A percentile compares a stretch with the other conserved stretches of the same genome.
Evolutionary conservation across 176 grass and related monocot species (phyloP).

Genomic region (Ensete ventricosum): DNA sequence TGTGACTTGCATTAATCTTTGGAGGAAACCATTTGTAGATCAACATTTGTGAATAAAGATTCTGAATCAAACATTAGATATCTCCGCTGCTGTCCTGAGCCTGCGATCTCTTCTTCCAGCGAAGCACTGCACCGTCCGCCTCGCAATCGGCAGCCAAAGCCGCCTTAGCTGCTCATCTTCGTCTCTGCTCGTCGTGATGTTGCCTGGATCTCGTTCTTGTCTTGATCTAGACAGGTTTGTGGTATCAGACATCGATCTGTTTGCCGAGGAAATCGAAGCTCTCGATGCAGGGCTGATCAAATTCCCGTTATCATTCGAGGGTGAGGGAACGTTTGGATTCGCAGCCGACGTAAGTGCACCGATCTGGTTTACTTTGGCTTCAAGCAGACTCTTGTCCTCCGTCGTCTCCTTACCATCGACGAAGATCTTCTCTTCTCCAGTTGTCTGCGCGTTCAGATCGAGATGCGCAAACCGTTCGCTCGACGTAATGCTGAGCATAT

Average conservation of each 20-base stretch:
- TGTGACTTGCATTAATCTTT: too few species aligned
- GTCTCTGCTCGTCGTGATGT: not conserved
- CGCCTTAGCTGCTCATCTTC: slow-evolving; percentile 35
- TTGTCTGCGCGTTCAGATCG: not conserved
- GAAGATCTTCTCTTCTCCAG: not conserved
- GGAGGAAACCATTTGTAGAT: too few species aligned
- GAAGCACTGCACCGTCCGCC: slow-evolving; percentile 66
- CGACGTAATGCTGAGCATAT: slow-evolving; percentile 27
- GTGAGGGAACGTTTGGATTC: too few species aligned
- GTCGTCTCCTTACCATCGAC: slow-evolving; percentile 9
- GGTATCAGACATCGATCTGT: slow-evolving; percentile 73
- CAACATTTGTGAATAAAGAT: not conserved
- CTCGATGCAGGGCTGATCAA: not conserved
- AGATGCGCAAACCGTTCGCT: slow-evolving; percentile 12
- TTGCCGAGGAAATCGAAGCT: slow-evolving; percentile 27
- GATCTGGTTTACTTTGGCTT: not conserved
- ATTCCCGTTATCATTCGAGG: too few species aligned
- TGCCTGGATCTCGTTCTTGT: slow-evolving; percentile 2
- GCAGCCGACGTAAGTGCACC: not conserved
- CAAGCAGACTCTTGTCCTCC: slow-evolving; percentile 41
- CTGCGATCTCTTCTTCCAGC: slow-evolving; percentile 14
- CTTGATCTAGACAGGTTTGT: slow-evolving; percentile 45
- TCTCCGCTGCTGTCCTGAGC: not conserved
- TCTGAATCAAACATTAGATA: not conserved
- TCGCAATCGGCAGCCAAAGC: slow-evolving; percentile 67